Evolutionary conservation across 2,329 filamentous ascomycete species (phyloP), one percentile per base, ranked within the genome.

Genomic region (Claviceps maximensis): DNA sequence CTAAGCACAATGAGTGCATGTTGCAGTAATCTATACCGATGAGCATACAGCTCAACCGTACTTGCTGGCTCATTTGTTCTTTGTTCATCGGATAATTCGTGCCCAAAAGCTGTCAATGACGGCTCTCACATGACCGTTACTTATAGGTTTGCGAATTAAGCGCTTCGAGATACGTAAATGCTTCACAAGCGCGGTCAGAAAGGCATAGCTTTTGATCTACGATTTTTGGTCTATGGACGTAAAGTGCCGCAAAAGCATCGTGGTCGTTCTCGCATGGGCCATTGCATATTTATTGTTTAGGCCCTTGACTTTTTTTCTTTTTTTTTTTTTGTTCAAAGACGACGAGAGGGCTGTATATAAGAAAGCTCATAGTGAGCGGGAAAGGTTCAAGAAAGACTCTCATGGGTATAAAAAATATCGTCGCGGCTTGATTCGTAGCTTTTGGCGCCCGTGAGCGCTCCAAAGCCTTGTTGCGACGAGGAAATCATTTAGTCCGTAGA

Each of bases 401-500:
- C 47, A 38, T 9, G 19, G 13, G 15, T 21, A 23, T 21, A 6
- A 21, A 10, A 17, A 25, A 12, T 13, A 38, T 49, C 15, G 19
- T 15, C 12, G n/a, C 29, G 19, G 19, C 7, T 33, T 4, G 4
- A 4, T 47, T 19, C 31, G 17, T 49, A 21, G 7, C 21, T 12
- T 25, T 15, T 9, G 13, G 19, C 21, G 21, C 13, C 13, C 31
- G 13, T 10, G 23, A 40, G 38, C 27, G 13, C 7, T 40, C 38
- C 27, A 13, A 12, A 12, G 13, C 12, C 15, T 10, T 31, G 19
- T 25, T 19, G 29, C 21, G 19, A n/a, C 10, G 25, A 19, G 8
- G 17, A 9, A 10, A 25, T 53, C 53, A 59, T 25, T 58, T 60
- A 17, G 56, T 57, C 40, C 79, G 71, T 53, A 82, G 61, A 59